phyloP scores from a whole-genome alignment of 495 filamentous ascomycete genomes.

The Platismatia glauca region DNA sequence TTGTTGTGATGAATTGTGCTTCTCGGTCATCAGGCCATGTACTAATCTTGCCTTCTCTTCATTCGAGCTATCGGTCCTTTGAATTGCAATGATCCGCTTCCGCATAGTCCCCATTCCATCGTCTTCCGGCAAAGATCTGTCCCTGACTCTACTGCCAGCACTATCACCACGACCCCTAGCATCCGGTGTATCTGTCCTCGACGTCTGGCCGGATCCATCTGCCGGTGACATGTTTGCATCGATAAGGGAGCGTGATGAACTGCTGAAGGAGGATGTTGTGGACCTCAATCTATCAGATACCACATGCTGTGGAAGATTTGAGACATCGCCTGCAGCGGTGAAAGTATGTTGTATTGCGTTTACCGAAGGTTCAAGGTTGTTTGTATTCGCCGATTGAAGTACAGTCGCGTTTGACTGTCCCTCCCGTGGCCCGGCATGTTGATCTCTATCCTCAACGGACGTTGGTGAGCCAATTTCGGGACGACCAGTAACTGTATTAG shows the following conservation, averaged over 20 bases:
- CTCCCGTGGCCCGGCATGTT: conserved; percentile 1
- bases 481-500: conserved; percentile 8
- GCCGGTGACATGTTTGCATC: conserved; percentile 24
- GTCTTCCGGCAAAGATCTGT: conserved; percentile 63
- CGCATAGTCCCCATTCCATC: conserved; percentile 81
- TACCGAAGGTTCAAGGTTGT: conserved; percentile 13
- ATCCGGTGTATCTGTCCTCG: conserved; percentile 15
- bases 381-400: conserved; percentile 3
- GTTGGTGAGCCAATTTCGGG: conserved; percentile 24
- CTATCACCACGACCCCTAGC: conserved; percentile 5
- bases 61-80: conserved; percentile 52
- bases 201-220: conserved; percentile 12
- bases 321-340: conserved; percentile 18
- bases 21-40: conserved; percentile 73
- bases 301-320: conserved; percentile 26
- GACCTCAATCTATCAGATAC: conserved; percentile 29
- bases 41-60: conserved; percentile 74
- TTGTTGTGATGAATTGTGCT: conserved; percentile 49
- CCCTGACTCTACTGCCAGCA: conserved; percentile 18
- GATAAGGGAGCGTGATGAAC: conserved; percentile 16
- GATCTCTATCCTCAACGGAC: conserved; percentile 10
- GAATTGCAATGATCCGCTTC: conserved; percentile 68
- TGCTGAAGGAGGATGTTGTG: conserved; percentile 22
- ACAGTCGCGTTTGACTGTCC: not conserved
- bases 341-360: conserved; percentile 5